Evolutionary conservation across 768 basidiomycete genomes (phyloP).

Genomic region (Saitozyma podzolica): DNA sequence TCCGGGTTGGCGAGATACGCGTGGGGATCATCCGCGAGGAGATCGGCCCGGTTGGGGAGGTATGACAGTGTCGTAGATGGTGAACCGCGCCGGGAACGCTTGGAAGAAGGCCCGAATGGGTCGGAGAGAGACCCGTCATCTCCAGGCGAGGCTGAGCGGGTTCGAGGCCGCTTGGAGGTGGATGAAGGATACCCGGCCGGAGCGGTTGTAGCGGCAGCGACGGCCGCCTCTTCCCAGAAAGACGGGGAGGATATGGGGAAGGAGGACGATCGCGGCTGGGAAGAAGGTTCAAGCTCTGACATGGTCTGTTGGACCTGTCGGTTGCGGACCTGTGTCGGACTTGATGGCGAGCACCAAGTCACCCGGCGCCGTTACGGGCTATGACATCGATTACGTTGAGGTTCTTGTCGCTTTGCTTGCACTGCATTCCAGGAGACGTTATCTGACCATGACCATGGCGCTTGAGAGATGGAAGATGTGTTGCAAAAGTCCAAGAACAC

Average conservation of each 20-base stretch:
- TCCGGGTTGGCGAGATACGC: slow-evolving; percentile 43
- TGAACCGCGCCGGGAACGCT: slow-evolving; percentile 1
- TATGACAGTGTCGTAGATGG: slow-evolving; percentile 34
- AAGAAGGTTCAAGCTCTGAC: too few species aligned
- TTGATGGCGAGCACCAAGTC: too few species aligned
- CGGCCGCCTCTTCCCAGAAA: slow-evolving; percentile 41
- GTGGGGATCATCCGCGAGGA: slow-evolving; percentile 26
- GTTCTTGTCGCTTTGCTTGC: too few species aligned
- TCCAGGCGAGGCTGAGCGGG: background rate
- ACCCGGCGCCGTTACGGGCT: too few species aligned
- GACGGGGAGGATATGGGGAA: slow-evolving; percentile 39
- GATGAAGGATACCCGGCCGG: slow-evolving; percentile 5
- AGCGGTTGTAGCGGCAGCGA: background rate
- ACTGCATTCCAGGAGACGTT: too few species aligned
- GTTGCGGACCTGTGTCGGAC: too few species aligned
- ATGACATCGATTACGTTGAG: too few species aligned
- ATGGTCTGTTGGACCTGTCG: too few species aligned
- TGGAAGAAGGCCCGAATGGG: background rate
- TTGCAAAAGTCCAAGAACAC: too few species aligned
- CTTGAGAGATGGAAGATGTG: too few species aligned
- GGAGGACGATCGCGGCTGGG: slow-evolving; percentile 20
- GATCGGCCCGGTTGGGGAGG: slow-evolving; percentile 33
- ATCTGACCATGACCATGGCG: too few species aligned
- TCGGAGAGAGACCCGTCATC: background rate
- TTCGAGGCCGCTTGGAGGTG: slow-evolving; percentile 1